Evolutionary conservation across 805 yeast species (phyloP).

Genomic region (Barnettozyma siamensis): DNA sequence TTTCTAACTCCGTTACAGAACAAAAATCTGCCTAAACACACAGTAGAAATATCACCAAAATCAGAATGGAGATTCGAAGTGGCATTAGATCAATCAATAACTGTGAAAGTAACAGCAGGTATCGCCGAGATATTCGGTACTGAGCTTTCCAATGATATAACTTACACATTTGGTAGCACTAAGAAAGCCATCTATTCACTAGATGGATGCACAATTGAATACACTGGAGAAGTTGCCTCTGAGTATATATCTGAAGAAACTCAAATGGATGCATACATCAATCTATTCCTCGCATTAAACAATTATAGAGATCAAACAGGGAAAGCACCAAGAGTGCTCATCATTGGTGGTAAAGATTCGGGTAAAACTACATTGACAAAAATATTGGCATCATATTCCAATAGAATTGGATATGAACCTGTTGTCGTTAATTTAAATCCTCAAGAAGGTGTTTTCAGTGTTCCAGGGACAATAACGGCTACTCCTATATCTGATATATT

Average conservation of each 20-base stretch:
- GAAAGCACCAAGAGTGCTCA: constrained; percentile 45
- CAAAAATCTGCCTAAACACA: constrained; percentile 5
- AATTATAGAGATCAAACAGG: constrained; percentile 32
- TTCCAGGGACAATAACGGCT: constrained; percentile 84
- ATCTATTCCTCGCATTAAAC: constrained; percentile 73
- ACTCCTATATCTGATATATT: constrained; percentile 76
- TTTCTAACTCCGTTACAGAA: constrained; percentile 2
- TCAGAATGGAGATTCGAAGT: constrained; percentile 80
- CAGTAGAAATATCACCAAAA: constrained; percentile 24
- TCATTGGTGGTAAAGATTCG: constrained; percentile 63
- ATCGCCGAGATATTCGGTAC: constrained; percentile 90
- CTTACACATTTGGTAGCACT: constrained; percentile 50
- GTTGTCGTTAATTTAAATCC: constrained; percentile 79
- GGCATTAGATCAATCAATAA: constrained; percentile 42
- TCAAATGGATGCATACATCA: constrained; percentile 55
- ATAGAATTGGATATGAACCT: constrained; percentile 64
- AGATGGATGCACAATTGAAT: constrained; percentile 54
- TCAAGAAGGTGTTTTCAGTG: constrained; percentile 54
- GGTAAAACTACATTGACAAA: constrained; percentile 80
- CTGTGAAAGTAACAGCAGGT: constrained; percentile 55
- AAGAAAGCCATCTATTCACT: constrained; percentile 53
- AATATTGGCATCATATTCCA: constrained; percentile 68
- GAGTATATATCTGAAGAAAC: constrained; percentile 72
- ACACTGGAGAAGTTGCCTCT: constrained; percentile 35
- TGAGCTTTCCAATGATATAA: constrained; percentile 71